phyloP scores from a whole-genome alignment of 2,329 filamentous ascomycete species.

The Alternaria panax region DNA sequence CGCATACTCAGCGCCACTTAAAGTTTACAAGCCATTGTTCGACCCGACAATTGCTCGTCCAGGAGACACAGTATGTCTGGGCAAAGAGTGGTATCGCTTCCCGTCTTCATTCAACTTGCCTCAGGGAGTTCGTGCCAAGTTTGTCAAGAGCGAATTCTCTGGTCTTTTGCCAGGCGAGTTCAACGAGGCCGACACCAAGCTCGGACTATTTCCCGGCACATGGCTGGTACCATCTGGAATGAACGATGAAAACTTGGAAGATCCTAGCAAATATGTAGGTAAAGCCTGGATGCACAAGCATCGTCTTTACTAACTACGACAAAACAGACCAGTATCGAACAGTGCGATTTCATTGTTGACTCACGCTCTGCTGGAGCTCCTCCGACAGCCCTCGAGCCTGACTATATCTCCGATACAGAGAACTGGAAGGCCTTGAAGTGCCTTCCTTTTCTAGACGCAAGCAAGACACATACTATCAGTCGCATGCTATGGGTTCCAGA shows the following conservation, averaged over 20 bases:
- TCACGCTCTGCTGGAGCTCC: conserved; percentile 73
- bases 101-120: conserved; percentile 93
- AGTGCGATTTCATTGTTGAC: conserved; percentile 87
- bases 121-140: conserved; percentile 82
- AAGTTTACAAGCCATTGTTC: conserved; percentile 72
- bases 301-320: conserved; percentile 18
- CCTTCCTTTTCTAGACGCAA: conserved; percentile 79
- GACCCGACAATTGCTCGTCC: conserved; percentile 61
- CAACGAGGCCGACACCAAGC: conserved; percentile 72
- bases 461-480: conserved; percentile 74
- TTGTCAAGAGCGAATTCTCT: conserved; percentile 87
- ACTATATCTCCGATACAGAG: conserved; percentile 76
- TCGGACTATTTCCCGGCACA: conserved; percentile 81
- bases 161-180: conserved; percentile 93
- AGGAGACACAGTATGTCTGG: conserved; percentile 82
- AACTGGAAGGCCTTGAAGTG: conserved; percentile 82
- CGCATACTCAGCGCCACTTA: conserved; percentile 82
- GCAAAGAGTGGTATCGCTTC: conserved; percentile 98
- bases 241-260: conserved; percentile 91
- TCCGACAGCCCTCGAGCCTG: conserved; percentile 75
- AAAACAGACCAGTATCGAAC: conserved; percentile 68
- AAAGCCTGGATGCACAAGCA: background rate
- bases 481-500: conserved; percentile 85
- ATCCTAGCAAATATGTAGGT: conserved; percentile 81
- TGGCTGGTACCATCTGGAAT: conserved; percentile 83